Base-by-base conservation (phyloP, 208 protist genomes). In the Naegleria gruberi region DNA sequence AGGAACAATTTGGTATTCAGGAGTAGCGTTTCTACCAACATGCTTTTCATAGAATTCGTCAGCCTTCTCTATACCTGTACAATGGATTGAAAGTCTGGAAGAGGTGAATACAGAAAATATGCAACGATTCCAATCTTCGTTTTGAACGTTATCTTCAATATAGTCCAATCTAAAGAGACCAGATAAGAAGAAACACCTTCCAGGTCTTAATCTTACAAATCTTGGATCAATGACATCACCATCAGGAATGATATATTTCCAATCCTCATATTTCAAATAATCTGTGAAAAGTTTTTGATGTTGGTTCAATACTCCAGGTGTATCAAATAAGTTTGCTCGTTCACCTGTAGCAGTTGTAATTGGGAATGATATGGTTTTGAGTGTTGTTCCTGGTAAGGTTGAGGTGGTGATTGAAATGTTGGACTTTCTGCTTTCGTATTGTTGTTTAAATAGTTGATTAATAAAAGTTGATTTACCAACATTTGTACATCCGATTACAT, bases 401-500 rank as follows among this genome's bases (percentile, higher is more conserved):
- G 84, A 88, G 57, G 43, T 65, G 0, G 84, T 88, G 0, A 88
- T 83, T 83, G 12, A 7, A 44, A 83, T 83, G 12, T 41, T 30
- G 30, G 4, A 23, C 37, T 83, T 41, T 44, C 77, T 5, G 7
- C 7, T 83, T 37, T 44, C n/a, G 0, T 44, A 12, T 10, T 44
- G 77, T 55, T 87, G 43, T 55, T 37, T 45, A 8, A 88, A 34
- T 26, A 88, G 30, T 43, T 42, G 84, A 65, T 88, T 88, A 42
- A 88, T 88, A 19, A 88, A 65, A 26, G 84, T 88, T 65, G 45
- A 65, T 65, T 88, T 88, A 42, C 84, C 84, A 43, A 88, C 84
- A 65, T 88, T 88, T 30, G 84, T 43, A 42, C 84, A 65, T 30
- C 84, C 84, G 43, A 88, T 45, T 4, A 88, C 12, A 42, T 88